These are phyloP conservation scores for Pyricularia sp. DNA, from an alignment of 2,329 filamentous ascomycete genomes.

Conservation along the genomic window DNA sequence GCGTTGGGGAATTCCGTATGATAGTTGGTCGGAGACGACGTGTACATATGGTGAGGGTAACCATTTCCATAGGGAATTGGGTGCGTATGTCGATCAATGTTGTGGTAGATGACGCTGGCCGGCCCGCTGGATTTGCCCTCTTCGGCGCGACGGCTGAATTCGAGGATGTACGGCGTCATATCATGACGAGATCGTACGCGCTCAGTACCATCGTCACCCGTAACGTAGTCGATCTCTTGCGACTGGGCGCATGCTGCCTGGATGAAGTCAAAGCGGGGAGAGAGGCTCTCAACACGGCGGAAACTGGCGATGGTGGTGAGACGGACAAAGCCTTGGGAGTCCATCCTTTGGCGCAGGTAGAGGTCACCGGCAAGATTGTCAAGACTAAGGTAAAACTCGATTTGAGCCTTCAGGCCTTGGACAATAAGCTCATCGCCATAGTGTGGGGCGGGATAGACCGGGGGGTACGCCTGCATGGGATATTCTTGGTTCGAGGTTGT, in stretches of 20 bases:
- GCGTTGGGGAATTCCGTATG: constrained; percentile 10
- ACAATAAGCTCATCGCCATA: constrained; percentile 12
- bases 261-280: constrained; percentile 59
- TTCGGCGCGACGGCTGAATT: constrained; percentile 56
- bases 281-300: constrained; percentile 65
- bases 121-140: constrained; percentile 62
- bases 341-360: constrained; percentile 83
- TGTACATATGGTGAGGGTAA: constrained; percentile 10
- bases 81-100: constrained; percentile 11
- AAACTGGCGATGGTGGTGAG: constrained; percentile 72
- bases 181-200: constrained; percentile 60
- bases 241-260: constrained; percentile 64
- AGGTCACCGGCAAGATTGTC: constrained; percentile 92
- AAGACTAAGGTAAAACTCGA: constrained; percentile 94
- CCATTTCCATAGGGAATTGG: constrained; percentile 14
- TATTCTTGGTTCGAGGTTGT: constrained; percentile 25
- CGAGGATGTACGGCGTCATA: constrained; percentile 71
- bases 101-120: constrained; percentile 20
- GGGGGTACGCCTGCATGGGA: constrained; percentile 33
- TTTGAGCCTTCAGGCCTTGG: constrained; percentile 32
- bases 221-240: constrained; percentile 57
- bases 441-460: constrained; percentile 7
- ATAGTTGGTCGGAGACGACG: constrained; percentile 2
- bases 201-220: constrained; percentile 65
- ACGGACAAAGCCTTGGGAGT: constrained; percentile 82